Conservation (phyloP, 2,329 filamentous ascomycete species). For the Pseudocercospora crystallina region DNA sequence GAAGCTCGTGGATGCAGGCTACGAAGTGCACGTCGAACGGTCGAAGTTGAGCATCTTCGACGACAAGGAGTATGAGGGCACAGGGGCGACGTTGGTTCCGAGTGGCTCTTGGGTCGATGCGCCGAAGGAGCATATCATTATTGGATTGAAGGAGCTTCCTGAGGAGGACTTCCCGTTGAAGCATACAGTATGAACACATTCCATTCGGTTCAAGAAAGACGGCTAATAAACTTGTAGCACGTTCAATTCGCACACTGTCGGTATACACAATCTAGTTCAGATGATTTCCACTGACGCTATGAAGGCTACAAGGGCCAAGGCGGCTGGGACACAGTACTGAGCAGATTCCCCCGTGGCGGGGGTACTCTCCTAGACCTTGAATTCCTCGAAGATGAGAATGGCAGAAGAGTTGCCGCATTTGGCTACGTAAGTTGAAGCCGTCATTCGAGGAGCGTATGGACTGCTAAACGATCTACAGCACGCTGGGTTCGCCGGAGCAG, state of each 20-base stretch:
- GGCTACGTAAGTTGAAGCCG: conserved; percentile 44
- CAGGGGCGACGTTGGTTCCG: conserved; percentile 41
- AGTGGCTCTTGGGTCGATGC: conserved; percentile 42
- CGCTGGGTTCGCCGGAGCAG: conserved; percentile 69
- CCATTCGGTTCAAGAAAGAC: not conserved
- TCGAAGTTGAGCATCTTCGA: conserved; percentile 41
- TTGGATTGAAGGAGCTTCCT: conserved; percentile 45
- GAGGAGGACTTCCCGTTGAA: conserved; percentile 66
- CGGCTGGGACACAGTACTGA: conserved; percentile 77
- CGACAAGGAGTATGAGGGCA: conserved; percentile 42
- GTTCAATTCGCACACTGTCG: conserved; percentile 41
- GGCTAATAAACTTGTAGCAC: conserved; percentile 24
- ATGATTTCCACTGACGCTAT: conserved; percentile 4
- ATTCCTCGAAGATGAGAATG: conserved; percentile 72
- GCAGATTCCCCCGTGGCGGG: conserved; percentile 72
- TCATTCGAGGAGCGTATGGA: too few relatives aligned
- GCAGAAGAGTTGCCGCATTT: conserved; percentile 70
- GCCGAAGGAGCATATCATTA: conserved; percentile 41
- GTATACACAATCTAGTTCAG: conserved; percentile 1
- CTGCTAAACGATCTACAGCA: conserved; percentile 52
- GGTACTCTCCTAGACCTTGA: conserved; percentile 83
- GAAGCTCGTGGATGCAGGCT: conserved; percentile 43
- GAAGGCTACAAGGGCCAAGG: conserved; percentile 54
- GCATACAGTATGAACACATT: conserved; percentile 51
- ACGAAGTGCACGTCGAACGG: conserved; percentile 41